Evolutionary conservation across 2,329 filamentous ascomycete species (phyloP).

Genomic region (Arthrobotrys sinensis): DNA sequence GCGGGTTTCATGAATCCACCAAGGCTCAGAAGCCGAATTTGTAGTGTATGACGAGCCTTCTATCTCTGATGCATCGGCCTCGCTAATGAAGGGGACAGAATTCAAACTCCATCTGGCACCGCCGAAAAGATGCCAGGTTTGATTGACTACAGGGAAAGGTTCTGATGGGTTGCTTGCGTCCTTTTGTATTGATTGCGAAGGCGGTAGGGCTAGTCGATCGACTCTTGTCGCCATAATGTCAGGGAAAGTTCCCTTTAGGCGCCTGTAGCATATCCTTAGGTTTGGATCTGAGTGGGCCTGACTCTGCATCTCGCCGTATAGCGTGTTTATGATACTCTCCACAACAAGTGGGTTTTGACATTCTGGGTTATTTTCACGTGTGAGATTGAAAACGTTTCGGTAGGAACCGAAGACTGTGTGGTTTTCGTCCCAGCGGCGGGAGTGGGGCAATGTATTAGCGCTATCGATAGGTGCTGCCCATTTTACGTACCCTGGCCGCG

Average conservation of each 20-base stretch:
- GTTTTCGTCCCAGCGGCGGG: slow-evolving; percentile 43
- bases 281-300: slow-evolving; percentile 59
- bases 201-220: slow-evolving; percentile 46
- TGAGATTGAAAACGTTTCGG: slow-evolving; percentile 30
- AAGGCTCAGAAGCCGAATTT: slow-evolving; percentile 31
- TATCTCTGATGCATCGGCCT: slow-evolving; percentile 16
- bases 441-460: slow-evolving; percentile 25
- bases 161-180: slow-evolving; percentile 12
- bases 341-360: background rate
- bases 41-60: background rate
- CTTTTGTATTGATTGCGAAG: slow-evolving; percentile 14
- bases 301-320: slow-evolving; percentile 37
- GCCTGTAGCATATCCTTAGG: slow-evolving; percentile 39
- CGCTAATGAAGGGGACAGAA: slow-evolving; percentile 21
- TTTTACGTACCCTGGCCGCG: slow-evolving; percentile 15
- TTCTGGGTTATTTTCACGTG: background rate
- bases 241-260: slow-evolving; percentile 17
- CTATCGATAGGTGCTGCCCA: slow-evolving; percentile 46
- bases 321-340: slow-evolving; percentile 24
- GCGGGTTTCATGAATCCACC: slow-evolving; percentile 45
- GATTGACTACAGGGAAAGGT: slow-evolving; percentile 38
- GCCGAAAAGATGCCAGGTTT: slow-evolving; percentile 52
- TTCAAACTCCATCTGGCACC: slow-evolving; percentile 52
- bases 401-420: slow-evolving; percentile 41
- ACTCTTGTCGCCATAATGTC: slow-evolving; percentile 27